Base-by-base conservation (phyloP, 768 basidiomycete species). In the Fistulinella prunicolor region DNA sequence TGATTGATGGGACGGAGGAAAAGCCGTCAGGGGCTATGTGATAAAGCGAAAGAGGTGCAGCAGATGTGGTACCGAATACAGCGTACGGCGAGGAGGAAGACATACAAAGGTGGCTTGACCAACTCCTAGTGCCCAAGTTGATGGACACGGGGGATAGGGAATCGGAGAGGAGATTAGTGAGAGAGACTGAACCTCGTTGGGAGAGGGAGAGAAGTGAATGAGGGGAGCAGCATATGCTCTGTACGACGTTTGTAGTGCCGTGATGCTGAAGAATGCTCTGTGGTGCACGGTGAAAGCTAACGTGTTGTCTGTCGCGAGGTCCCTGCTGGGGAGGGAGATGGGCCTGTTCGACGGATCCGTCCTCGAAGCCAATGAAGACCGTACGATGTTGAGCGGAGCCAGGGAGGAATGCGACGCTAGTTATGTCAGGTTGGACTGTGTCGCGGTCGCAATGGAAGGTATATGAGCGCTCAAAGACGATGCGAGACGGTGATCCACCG, bases 51-150 rank as follows among this genome's bases (percentile, higher is more conserved):
- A 90, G 72, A 4, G 89, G 86, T 29, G 46, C 23, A n/a, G 72
- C 72, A 2, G 69, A 64, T 2, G 83, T 83, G 9, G 78, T 77
- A 9, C 88, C 88, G 48, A 91, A 83, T 9, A 79, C 82, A 9
- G 83, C 83, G 49, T 79, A 88, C 12, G 84, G 76, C 0, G 73
- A 64, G 4, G 80, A 72, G 13, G 79, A 68, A 9, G 72, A 61
- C 39, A 76, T 64, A 44, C 70, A 80, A 44, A 90, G 75, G 53
- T 82, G 72, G 17, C 79, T 77, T 6, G 73, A 65, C 89, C 89
- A 91, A 55, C 81, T 77, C 35, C 80, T 81, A 4, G 67, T 52
- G 36, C 73, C 63, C 29, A 89, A 64, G 38, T 79, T 64, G 32
- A 83, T 62, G 28, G 66, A 59, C 0, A 66, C 54, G 13, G 59